Percentiles rank a stretch among this genome's conserved stretches.
These are phyloP conservation scores for Xylaria multiplex DNA, from an alignment of 2,329 filamentous ascomycete species.

Conservation along the genomic window DNA sequence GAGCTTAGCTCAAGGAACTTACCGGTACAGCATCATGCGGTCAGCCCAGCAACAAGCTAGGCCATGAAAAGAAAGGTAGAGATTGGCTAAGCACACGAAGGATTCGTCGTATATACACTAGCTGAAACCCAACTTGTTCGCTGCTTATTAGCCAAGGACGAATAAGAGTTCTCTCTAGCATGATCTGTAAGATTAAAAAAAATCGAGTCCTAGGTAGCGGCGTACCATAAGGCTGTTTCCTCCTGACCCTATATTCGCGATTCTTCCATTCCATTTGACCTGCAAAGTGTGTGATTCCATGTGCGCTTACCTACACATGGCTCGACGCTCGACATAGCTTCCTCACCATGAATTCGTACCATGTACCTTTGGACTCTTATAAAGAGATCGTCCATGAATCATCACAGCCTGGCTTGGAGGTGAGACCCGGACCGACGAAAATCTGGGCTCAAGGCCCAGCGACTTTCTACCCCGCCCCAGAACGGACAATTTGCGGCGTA, in stretches of 20 bases:
- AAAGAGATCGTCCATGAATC: constrained; percentile 23
- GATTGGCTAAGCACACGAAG: neutral
- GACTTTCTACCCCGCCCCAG: neutral
- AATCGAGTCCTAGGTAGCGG: no score
- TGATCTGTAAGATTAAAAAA: no score
- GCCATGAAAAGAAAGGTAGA: neutral
- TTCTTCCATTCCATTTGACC: neutral
- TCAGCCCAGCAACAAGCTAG: neutral
- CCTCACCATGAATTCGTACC: constrained; percentile 4
- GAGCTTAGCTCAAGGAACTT: neutral
- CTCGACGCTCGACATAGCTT: neutral
- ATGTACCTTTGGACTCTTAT: constrained; percentile 21
- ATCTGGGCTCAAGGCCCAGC: neutral
- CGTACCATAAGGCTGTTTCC: neutral
- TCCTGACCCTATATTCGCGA: neutral
- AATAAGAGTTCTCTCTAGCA: neutral
- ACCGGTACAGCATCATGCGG: neutral
- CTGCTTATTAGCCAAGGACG: neutral
- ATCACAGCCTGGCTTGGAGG: constrained; percentile 26
- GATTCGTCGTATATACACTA: constrained; percentile 5
- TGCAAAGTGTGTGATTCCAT: neutral
- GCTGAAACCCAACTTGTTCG: neutral
- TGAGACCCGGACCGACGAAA: constrained; percentile 19
- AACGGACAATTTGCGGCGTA: constrained; percentile 37
- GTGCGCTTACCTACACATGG: neutral